phyloP scores from a whole-genome alignment of 768 basidiomycete genomes.

The Lactifluus volemus region DNA sequence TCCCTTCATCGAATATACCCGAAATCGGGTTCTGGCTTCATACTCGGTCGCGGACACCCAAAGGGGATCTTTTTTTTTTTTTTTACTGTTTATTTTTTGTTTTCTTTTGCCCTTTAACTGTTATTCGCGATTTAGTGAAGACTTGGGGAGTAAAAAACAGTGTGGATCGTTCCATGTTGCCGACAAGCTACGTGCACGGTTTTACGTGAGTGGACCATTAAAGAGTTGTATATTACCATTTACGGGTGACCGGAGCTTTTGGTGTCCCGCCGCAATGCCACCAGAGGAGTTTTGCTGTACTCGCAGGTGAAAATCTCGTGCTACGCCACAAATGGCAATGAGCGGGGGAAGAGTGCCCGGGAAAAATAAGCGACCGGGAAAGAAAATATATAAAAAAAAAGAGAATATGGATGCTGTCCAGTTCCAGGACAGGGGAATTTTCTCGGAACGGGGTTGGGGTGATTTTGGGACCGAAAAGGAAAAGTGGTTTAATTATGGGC shows the following conservation, averaged over 20 bases:
- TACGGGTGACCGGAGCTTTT: conserved; percentile 9
- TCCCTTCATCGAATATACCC: not conserved
- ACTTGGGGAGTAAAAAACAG: not conserved
- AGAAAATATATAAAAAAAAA: not conserved
- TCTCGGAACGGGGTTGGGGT: conserved; percentile 16
- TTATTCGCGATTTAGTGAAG: conserved; percentile 11
- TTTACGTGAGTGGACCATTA: conserved; percentile 8
- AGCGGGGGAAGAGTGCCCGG: conserved; percentile 10
- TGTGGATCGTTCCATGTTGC: conserved; percentile 16
- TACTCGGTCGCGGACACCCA: conserved; percentile 11
- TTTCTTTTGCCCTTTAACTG: not conserved
- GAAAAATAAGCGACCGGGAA: not conserved
- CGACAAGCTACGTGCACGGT: not conserved
- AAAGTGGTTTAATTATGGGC: conserved; percentile 17
- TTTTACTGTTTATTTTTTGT: not conserved
- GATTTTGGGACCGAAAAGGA: not conserved
- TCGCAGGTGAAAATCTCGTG: conserved; percentile 15
- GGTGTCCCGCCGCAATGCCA: not conserved
- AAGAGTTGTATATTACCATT: conserved; percentile 14
- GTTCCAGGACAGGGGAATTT: not conserved
- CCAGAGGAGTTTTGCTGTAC: not conserved
- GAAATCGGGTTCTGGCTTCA: conserved; percentile 14
- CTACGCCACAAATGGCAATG: conserved; percentile 15
- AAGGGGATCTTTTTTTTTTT: not conserved
- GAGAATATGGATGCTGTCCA: conserved; percentile 12